Percentiles rank a stretch among this genome's conserved stretches.
phyloP scores from a whole-genome alignment of 345 rosid genomes.

The Litchi chinensis region DNA sequence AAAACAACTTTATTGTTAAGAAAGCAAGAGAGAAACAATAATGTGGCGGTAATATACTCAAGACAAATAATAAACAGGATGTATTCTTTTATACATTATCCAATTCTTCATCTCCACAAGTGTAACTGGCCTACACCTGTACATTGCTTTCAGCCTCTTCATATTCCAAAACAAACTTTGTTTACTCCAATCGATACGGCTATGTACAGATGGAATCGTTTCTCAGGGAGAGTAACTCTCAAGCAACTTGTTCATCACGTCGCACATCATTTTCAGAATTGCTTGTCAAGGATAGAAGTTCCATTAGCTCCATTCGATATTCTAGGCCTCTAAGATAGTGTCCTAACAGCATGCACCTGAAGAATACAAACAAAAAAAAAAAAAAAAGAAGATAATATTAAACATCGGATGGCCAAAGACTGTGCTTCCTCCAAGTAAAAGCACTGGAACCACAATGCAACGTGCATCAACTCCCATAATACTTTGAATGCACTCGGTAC shows the following conservation, averaged over 20 bases:
- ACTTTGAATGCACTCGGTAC: neutral
- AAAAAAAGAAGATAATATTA: slow-evolving; percentile 3
- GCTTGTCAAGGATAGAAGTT: slow-evolving; percentile 62
- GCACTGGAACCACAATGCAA: neutral
- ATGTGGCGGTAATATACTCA: neutral
- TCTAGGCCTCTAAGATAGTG: slow-evolving; percentile 92
- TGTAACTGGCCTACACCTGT: slow-evolving; percentile 12
- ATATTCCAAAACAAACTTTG: slow-evolving; percentile 13
- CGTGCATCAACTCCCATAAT: neutral
- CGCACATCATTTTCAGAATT: slow-evolving; percentile 39
- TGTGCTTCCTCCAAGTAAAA: too few species aligned
- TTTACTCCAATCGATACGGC: slow-evolving; percentile 2
- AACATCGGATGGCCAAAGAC: neutral
- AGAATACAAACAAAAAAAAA: neutral
- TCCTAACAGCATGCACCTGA: slow-evolving; percentile 93
- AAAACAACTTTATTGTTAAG: neutral
- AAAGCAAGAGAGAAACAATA: neutral
- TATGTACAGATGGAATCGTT: slow-evolving; percentile 35
- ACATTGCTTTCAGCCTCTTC: slow-evolving; percentile 25
- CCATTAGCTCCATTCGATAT: slow-evolving; percentile 78
- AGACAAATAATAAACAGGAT: neutral
- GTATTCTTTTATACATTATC: slow-evolving; percentile 28
- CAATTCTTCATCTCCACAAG: slow-evolving; percentile 23
- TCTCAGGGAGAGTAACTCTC: slow-evolving; percentile 21
- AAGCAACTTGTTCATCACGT: slow-evolving; percentile 39